Evolutionary conservation across 2,329 filamentous ascomycete species (phyloP).

Genomic region (Fonsecaea nubica): DNA sequence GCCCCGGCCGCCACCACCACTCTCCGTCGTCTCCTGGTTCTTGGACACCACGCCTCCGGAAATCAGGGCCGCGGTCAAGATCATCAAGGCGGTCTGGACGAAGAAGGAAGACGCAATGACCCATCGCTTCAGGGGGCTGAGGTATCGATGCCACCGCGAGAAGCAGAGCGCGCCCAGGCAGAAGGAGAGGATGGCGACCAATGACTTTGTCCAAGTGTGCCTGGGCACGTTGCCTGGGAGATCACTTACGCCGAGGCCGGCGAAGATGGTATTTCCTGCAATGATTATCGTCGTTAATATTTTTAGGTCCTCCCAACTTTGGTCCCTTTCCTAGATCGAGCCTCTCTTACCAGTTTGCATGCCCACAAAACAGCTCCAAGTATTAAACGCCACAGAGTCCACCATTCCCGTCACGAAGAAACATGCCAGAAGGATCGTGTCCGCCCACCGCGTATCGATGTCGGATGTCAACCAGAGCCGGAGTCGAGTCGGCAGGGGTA

Average conservation of each 20-base stretch:
- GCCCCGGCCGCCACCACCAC: conserved; percentile 35
- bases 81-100: conserved; percentile 46
- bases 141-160: conserved; percentile 43
- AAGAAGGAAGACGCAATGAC: conserved; percentile 49
- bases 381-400: conserved; percentile 53
- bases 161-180: conserved; percentile 49
- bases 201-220: conserved; percentile 51
- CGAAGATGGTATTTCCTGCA: conserved; percentile 52
- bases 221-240: conserved; percentile 46
- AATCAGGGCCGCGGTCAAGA: conserved; percentile 43
- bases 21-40: conserved; percentile 28
- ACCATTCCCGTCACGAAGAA: conserved; percentile 52
- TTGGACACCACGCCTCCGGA: conserved; percentile 43
- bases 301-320: conserved; percentile 28
- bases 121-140: conserved; percentile 47
- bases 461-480: conserved; percentile 18
- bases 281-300: conserved; percentile 33
- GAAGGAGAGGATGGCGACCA: conserved; percentile 49
- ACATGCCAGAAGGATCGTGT: conserved; percentile 40
- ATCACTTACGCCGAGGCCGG: conserved; percentile 50
- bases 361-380: conserved; percentile 54
- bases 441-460: conserved; percentile 28
- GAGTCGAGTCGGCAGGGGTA: conserved; percentile 23
- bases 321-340: not conserved
- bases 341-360: conserved; percentile 53